A percentile compares a stretch with the other conserved stretches of the same genome.
Evolutionary conservation across 2,329 filamentous ascomycete species (phyloP).

Genomic region (Raffaelea ambrosiae): DNA sequence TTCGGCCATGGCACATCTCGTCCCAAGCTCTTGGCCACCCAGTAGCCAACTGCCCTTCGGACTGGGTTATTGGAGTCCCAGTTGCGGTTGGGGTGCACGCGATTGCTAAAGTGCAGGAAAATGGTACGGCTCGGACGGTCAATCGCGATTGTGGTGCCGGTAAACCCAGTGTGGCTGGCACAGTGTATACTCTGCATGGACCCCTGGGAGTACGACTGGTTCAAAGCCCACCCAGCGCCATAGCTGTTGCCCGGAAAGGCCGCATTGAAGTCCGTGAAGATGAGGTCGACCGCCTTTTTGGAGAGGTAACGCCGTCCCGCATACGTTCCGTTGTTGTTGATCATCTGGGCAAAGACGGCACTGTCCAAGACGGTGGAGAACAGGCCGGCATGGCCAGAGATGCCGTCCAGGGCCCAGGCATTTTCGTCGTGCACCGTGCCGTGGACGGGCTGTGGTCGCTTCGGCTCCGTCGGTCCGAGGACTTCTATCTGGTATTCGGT

Average conservation of each 20-base stretch:
- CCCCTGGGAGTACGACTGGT: not conserved
- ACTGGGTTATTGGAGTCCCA: not conserved
- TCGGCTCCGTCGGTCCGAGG: slow-evolving; percentile 19
- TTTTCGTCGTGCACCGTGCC: slow-evolving; percentile 29
- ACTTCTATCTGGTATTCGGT: slow-evolving; percentile 24
- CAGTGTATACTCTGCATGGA: not conserved
- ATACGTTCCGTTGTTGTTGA: slow-evolving; percentile 28
- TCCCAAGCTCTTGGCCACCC: slow-evolving; percentile 1
- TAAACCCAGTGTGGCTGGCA: not conserved
- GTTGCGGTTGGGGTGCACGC: not conserved
- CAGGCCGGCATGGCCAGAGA: slow-evolving; percentile 26
- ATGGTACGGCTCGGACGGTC: not conserved
- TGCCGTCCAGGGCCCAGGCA: slow-evolving; percentile 23
- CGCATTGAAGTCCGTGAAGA: slow-evolving; percentile 24
- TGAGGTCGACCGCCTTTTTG: slow-evolving; percentile 19
- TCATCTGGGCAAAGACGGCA: slow-evolving; percentile 25
- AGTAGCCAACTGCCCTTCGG: not conserved
- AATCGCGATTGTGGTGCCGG: not conserved
- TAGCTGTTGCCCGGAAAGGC: not conserved
- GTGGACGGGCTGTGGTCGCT: slow-evolving; percentile 26
- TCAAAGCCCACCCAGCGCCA: not conserved
- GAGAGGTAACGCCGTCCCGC: slow-evolving; percentile 18
- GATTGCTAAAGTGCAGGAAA: not conserved
- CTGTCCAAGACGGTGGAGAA: slow-evolving; percentile 24
- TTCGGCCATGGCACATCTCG: no score